phyloP scores from a whole-genome alignment of 352 stramenopile genomes.

The Globisporangium okanoganense region DNA sequence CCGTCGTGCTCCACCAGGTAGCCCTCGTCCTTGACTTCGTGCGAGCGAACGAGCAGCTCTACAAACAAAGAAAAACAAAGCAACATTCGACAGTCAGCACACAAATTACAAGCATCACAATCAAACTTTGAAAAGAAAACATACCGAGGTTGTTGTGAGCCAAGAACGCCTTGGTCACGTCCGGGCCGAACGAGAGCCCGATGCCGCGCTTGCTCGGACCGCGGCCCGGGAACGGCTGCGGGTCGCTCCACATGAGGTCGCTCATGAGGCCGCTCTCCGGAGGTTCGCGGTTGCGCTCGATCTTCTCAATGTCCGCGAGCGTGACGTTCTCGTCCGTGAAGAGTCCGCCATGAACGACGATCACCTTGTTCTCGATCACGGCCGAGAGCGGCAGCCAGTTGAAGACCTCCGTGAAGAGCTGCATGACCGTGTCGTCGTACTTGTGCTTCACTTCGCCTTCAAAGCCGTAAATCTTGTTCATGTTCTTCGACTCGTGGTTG shows the following conservation, averaged over 20 bases:
- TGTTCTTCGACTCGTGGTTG: constrained; percentile 99
- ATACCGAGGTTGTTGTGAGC: constrained; percentile 93
- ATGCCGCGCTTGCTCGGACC: constrained; percentile 96
- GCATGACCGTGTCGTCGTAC: constrained; percentile 99
- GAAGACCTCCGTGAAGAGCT: constrained; percentile 99
- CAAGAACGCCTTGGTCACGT: constrained; percentile 97
- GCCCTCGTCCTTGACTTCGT: constrained; percentile 99
- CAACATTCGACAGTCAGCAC: constrained; percentile 7
- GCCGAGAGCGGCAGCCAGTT: constrained; percentile 94
- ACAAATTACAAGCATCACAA: neutral
- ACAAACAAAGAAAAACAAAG: constrained; percentile 4
- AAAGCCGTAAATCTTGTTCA: constrained; percentile 99
- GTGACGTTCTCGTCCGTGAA: constrained; percentile 93
- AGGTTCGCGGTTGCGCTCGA: constrained; percentile 94
- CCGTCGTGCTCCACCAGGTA: constrained; percentile 99
- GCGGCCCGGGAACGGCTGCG: constrained; percentile 95
- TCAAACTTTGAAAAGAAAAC: constrained; percentile 9
- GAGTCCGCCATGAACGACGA: constrained; percentile 98
- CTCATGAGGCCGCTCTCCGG: constrained; percentile 92
- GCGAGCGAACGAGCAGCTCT: constrained; percentile 96
- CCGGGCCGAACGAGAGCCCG: constrained; percentile 96
- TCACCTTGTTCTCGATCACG: constrained; percentile 92
- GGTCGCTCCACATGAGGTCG: constrained; percentile 94
- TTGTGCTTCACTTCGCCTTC: constrained; percentile 99
- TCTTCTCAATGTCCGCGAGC: constrained; percentile 93